phyloP scores from a whole-genome alignment of 169 alveolate species.

The Plasmodium vivax region DNA sequence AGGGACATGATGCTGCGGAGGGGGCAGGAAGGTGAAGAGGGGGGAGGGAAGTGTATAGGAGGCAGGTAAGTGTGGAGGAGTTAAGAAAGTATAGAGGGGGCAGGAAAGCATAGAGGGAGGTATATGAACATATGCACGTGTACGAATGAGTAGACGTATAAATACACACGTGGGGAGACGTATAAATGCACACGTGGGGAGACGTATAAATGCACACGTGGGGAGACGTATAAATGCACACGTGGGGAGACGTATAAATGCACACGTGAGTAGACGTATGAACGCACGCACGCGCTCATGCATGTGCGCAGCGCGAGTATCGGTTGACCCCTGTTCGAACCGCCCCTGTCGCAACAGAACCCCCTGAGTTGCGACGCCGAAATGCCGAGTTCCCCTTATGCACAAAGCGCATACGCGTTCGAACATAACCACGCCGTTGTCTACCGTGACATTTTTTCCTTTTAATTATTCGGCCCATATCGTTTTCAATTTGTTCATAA shows the following conservation, averaged over 20 bases:
- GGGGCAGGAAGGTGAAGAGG: not conserved
- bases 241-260: not conserved
- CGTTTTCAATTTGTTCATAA: constrained; percentile 18
- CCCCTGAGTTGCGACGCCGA: not conserved
- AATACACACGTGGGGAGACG: not conserved
- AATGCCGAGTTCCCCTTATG: not conserved
- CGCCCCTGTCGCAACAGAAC: not conserved
- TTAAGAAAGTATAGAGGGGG: too few relatives aligned
- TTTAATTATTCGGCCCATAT: not conserved
- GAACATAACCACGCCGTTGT: not conserved
- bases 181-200: not conserved
- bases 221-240: not conserved
- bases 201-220: not conserved
- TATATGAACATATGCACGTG: not conserved
- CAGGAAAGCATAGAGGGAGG: not conserved
- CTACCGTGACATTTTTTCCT: not conserved
- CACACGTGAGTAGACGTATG: not conserved
- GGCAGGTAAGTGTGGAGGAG: not conserved
- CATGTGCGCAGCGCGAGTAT: not conserved
- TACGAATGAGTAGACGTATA: not conserved
- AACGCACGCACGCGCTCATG: not conserved
- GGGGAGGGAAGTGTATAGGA: not conserved
- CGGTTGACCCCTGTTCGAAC: not conserved
- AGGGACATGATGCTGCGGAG: constrained; percentile 1
- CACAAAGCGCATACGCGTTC: not conserved